Percentiles rank a stretch among this genome's conserved stretches.
These are phyloP conservation scores for Cryptococcus sp. DNA, from an alignment of 1,284 basidiomycete genomes.

Conservation along the genomic window DNA sequence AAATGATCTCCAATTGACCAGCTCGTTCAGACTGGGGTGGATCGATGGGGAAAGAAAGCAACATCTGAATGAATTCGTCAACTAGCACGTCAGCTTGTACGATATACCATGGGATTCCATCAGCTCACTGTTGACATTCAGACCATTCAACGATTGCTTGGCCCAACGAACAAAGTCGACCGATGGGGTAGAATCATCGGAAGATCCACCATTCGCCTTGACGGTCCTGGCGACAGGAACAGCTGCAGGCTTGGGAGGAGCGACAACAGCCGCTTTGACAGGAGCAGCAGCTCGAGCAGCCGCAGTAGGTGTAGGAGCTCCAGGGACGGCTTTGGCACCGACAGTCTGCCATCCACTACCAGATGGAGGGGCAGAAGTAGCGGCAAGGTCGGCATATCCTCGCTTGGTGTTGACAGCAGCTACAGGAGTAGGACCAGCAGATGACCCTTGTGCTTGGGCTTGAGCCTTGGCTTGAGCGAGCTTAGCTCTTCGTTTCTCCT, in stretches of 20 bases:
- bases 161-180: conserved; percentile 90
- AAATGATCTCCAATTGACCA: conserved; percentile 76
- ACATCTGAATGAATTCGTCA: conserved; percentile 88
- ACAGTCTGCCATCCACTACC: conserved; percentile 80
- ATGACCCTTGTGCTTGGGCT: conserved; percentile 11
- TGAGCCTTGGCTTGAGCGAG: conserved; percentile 40
- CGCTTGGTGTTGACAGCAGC: conserved; percentile 52
- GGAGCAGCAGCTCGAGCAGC: conserved; percentile 29
- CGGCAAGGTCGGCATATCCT: conserved; percentile 72
- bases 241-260: conserved; percentile 14
- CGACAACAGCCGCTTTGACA: conserved; percentile 29
- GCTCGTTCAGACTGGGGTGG: conserved; percentile 59
- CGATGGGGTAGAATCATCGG: conserved; percentile 66
- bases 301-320: conserved; percentile 39
- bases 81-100: conserved; percentile 52
- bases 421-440: conserved; percentile 48
- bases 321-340: conserved; percentile 59
- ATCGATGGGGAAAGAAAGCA: conserved; percentile 83
- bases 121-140: conserved; percentile 70
- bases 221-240: conserved; percentile 7
- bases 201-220: conserved; percentile 33
- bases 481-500: conserved; percentile 74
- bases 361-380: conserved; percentile 58
- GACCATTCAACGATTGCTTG: conserved; percentile 77
- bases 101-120: not conserved